Base-by-base conservation (phyloP, 140 eudicot species). In the Stevia rebaudiana region DNA sequence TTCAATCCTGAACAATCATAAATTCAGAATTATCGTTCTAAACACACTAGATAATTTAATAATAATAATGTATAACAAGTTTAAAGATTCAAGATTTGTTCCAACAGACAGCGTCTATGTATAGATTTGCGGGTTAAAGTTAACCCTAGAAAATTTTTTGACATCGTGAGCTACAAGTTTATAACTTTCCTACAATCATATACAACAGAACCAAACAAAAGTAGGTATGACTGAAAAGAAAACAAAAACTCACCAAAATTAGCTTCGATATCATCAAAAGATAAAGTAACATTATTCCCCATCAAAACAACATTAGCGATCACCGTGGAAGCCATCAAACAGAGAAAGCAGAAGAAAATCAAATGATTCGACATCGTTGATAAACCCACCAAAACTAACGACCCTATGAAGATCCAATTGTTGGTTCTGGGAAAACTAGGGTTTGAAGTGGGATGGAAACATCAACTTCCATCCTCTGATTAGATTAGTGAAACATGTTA, bases 181-280 rank as follows among this genome's bases (percentile, higher is more conserved):
- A 7, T 5, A 1, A 28, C 56, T 40, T 30, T 17, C 19, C 8
- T 12, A 43, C 17, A 70, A 35, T 24, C 65, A 62, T 15, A 31
- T 37, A 63, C 24, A 19, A 46, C n/a, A 17, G 30, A 65, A 35
- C 9, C 15, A 37, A 17, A 50, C 31, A 50, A 12, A 16, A 55
- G 35, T 41, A n/a, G 12, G 65, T 18, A 15, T 30, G 23, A 55
- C 7, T 24, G n/a, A 31, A 33, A 33, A 30, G 33, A 16, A 33
- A 43, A 41, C 0, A 49, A 24, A 22, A 64, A 68, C 95, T 92
- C 58, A 88, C 98, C 88, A 74, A 92, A 92, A 58, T 81, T 92
- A 80, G 98, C 95, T 76, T 85, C 95, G 49, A 88, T 83, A 50
- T 83, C 98, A 17, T 81, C 89, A 40, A 88, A 92, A 9, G 95